Base-by-base conservation (phyloP, 352 stramenopile species). In the Phytophthora hibernalis region DNA sequence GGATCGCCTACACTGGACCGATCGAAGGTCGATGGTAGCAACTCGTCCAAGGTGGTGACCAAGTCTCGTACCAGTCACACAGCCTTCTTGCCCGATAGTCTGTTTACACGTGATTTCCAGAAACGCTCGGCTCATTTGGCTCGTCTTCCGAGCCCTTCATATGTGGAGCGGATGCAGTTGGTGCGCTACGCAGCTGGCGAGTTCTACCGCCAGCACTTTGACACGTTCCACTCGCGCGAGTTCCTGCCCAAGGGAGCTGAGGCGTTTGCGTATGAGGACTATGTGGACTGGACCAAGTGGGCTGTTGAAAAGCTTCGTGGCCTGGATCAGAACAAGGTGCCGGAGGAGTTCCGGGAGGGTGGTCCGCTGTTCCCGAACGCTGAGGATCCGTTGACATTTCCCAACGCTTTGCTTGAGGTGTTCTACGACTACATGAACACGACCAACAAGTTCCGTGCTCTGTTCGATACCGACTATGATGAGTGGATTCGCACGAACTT, bases 151-250 rank as follows among this genome's bases (percentile, higher is more conserved):
- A 93, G 84, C 52, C 70, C 87, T 9, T 80, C 82, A 5, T 94
- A 79, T 63, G 82, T 72, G 5, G 87, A 93, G 54, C 78, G 80
- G 1, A 68, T 96, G 52, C 87, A 96, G 53, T 74, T 94, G 28
- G 85, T 96, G 12, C 84, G 85, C 0, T 96, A 96, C 42, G 82
- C 54, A 8, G 83, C 84, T 31, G 87, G 87, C 11, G 82, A 96
- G 55, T 94, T 96, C 57, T 96, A 94, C 70, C 83, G 86, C 5
- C 75, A 91, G 75, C 87, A 96, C 61, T 77, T 92, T 20, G 87
- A 96, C 54, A 93, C 84, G 38, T 96, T 96, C 52, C 79, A 92
- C 63, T 90, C 84, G 42, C 74, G 77, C 2, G 70, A 93, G 3
- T 87, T 93, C 38, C 24, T 93, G 24, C 87, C 87, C 1, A 90